Evolutionary conservation across 768 basidiomycete genomes (phyloP).

Genomic region (Xanthoconium purpureum): DNA sequence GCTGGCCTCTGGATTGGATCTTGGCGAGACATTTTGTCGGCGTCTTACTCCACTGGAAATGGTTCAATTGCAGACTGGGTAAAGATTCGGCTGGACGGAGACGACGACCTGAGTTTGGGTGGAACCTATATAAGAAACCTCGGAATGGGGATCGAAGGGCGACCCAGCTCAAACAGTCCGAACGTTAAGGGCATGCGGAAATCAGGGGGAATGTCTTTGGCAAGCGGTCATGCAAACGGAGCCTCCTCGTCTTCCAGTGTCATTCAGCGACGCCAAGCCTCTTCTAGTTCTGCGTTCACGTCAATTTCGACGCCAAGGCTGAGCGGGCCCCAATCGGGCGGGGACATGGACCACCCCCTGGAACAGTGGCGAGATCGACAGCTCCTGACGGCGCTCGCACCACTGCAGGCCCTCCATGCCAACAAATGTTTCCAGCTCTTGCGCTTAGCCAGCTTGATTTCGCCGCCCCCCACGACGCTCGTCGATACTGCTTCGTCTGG

Average conservation of each 20-base stretch:
- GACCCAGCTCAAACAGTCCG: constrained; percentile 35
- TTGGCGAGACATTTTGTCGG: constrained; percentile 48
- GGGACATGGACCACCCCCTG: constrained; percentile 7
- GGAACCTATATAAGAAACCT: constrained; percentile 49
- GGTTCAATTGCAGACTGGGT: constrained; percentile 53
- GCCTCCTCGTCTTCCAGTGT: constrained; percentile 28
- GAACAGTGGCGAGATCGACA: constrained; percentile 36
- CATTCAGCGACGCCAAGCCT: constrained; percentile 30
- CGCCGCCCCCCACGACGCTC: neutral
- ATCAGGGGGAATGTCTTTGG: constrained; percentile 49
- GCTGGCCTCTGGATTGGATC: constrained; percentile 79
- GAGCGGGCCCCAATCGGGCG: constrained; percentile 11
- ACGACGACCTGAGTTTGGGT: constrained; percentile 52
- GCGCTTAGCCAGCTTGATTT: constrained; percentile 34
- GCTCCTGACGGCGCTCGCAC: constrained; percentile 48
- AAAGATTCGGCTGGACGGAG: constrained; percentile 58
- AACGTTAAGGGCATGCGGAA: constrained; percentile 40
- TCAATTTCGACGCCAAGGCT: constrained; percentile 29
- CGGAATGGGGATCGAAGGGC: constrained; percentile 72
- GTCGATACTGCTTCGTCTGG: neutral
- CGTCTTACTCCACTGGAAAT: constrained; percentile 48
- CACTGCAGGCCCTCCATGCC: constrained; percentile 68
- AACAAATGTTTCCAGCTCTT: constrained; percentile 59
- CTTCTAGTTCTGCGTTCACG: constrained; percentile 27
- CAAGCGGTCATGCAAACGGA: constrained; percentile 33